phyloP scores from a whole-genome alignment of 140 eudicot species.

The Senecio squalidus region DNA sequence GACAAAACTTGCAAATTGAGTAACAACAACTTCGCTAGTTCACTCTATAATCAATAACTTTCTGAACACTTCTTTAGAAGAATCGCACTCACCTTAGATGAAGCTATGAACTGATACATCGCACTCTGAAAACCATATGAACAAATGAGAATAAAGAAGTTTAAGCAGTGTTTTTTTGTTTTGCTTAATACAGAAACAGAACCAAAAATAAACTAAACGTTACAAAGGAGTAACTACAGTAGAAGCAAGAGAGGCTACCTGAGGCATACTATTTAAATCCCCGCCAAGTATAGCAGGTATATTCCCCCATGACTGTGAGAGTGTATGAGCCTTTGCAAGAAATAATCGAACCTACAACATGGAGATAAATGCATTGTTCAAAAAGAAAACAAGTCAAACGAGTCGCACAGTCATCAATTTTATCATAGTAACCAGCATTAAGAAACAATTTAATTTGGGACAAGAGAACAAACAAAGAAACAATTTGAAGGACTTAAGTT shows the following conservation, averaged over 20 bases:
- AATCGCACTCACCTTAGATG: conserved; percentile 57
- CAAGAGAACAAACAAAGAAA: background rate
- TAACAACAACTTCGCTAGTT: background rate
- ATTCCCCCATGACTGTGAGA: conserved; percentile 71
- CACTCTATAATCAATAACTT: background rate
- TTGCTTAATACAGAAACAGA: conserved; percentile 6
- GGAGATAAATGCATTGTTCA: conserved; percentile 6
- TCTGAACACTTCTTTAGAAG: background rate
- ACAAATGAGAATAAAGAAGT: background rate
- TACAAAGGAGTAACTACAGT: background rate
- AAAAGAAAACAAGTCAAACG: too few species aligned
- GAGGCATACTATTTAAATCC: conserved; percentile 74
- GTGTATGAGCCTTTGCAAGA: conserved; percentile 65
- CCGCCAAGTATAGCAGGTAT: conserved; percentile 72
- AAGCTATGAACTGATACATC: conserved; percentile 59
- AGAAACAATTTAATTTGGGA: background rate
- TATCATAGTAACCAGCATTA: too few species aligned
- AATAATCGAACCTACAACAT: conserved; percentile 59
- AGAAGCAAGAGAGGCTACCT: conserved; percentile 29
- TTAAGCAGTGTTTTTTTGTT: background rate
- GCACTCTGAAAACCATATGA: conserved; percentile 57
- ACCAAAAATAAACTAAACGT: background rate
- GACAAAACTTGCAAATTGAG: background rate
- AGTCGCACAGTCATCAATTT: too few species aligned
- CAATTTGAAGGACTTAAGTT: background rate